These are phyloP conservation scores for Furcasterigmium furcatum DNA, from an alignment of 2,329 filamentous ascomycete genomes.

Conservation along the genomic window DNA sequence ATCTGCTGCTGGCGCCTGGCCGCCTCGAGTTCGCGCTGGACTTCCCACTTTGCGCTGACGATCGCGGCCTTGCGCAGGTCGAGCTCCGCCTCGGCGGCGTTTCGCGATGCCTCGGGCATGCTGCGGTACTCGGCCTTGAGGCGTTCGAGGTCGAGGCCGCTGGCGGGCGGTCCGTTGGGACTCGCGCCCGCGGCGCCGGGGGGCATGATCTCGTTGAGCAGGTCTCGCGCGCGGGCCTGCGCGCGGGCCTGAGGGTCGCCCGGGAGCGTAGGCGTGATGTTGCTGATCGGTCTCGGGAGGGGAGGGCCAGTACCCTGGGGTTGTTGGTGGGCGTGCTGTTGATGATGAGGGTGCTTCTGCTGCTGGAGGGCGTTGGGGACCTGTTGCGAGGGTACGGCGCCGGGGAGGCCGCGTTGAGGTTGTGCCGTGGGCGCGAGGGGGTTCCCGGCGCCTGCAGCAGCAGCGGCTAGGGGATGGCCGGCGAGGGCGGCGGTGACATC, in stretches of 20 bases:
- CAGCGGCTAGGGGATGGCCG: not conserved
- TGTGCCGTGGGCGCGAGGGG: not conserved
- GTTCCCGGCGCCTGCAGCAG: not conserved
- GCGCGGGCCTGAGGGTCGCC: conserved; percentile 1
- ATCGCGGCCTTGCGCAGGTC: conserved; percentile 5
- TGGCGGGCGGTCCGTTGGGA: not conserved
- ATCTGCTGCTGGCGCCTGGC: not conserved
- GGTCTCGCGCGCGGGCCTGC: not conserved
- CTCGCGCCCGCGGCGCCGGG: not conserved
- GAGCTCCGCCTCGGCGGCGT: conserved; percentile 3
- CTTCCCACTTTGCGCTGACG: conserved; percentile 2
- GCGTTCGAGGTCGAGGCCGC: conserved; percentile 3
- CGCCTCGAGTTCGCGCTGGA: conserved; percentile 2
- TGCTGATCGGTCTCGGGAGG: not conserved
- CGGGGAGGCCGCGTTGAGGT: not conserved
- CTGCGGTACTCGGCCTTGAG: conserved; percentile 5
- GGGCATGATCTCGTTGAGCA: conserved; percentile 2
- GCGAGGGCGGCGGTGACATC: not conserved
- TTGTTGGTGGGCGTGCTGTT: not conserved
- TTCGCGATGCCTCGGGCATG: conserved; percentile 4
- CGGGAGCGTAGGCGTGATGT: not conserved
- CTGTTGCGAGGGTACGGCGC: not conserved
- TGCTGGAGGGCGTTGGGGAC: not conserved
- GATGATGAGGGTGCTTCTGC: not conserved
- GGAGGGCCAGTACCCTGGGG: not conserved